A percentile compares a stretch with the other conserved stretches of the same genome.
phyloP scores from a whole-genome alignment of 1,284 basidiomycete species.

The Puccinia triticina region DNA sequence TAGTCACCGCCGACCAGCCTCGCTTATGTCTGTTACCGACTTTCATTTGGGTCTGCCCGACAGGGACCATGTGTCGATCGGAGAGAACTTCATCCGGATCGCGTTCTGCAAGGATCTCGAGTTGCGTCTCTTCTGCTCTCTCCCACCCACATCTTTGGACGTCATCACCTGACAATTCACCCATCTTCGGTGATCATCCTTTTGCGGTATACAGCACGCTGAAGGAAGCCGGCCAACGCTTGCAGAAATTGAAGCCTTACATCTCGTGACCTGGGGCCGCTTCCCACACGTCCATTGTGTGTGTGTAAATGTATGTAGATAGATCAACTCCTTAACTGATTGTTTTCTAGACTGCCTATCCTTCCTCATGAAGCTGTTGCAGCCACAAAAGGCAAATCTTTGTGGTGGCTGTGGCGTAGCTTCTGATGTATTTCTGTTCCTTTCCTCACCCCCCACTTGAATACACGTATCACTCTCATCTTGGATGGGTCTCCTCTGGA shows the following conservation, averaged over 20 bases:
- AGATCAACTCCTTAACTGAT: too few relatives aligned
- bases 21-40: neutral
- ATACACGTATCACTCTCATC: too few relatives aligned
- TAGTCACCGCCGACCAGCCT: neutral
- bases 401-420: too few relatives aligned
- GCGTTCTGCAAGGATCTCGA: slow-evolving; percentile 57
- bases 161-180: slow-evolving; percentile 60
- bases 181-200: neutral
- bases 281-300: too few relatives aligned
- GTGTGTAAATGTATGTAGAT: too few relatives aligned
- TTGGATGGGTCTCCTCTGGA: too few relatives aligned
- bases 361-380: too few relatives aligned
- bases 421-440: too few relatives aligned
- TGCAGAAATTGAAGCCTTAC: slow-evolving; percentile 74
- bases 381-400: too few relatives aligned
- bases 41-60: neutral
- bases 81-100: slow-evolving; percentile 60
- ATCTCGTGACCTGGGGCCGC: slow-evolving; percentile 58
- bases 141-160: slow-evolving; percentile 56
- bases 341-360: too few relatives aligned
- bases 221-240: slow-evolving; percentile 73
- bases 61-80: slow-evolving; percentile 50
- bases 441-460: too few relatives aligned
- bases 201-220: slow-evolving; percentile 67
- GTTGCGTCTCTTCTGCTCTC: slow-evolving; percentile 60